Evolutionary conservation across 1,284 basidiomycete genomes (phyloP).

Genomic region (Puccinia coronata): DNA sequence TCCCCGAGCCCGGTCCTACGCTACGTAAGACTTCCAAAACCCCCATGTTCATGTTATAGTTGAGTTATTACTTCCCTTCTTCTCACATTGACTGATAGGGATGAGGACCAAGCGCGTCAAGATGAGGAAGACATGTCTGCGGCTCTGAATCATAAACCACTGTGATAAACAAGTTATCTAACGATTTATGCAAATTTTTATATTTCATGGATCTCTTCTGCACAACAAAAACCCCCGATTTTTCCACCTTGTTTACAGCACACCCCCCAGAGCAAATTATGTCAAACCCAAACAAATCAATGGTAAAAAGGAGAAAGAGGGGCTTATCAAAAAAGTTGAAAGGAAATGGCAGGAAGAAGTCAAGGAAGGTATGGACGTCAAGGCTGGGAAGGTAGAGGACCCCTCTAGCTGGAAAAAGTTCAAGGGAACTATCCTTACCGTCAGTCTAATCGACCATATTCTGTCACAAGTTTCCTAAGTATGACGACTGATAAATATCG

Average conservation of each 20-base stretch:
- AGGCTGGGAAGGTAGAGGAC: slow-evolving; percentile 35
- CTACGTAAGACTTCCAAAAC: slow-evolving; percentile 40
- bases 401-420: slow-evolving; percentile 43
- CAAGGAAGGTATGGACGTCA: slow-evolving; percentile 34
- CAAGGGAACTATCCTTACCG: slow-evolving; percentile 31
- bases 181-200: too few species aligned
- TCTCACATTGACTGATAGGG: too few species aligned
- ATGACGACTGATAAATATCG: not conserved
- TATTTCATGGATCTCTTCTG: too few species aligned
- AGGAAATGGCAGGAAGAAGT: slow-evolving; percentile 42
- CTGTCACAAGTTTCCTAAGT: not conserved
- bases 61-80: slow-evolving; percentile 3
- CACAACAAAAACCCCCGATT: too few species aligned
- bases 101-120: too few species aligned
- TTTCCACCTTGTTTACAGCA: too few species aligned
- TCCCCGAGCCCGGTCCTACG: slow-evolving; percentile 30
- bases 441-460: not conserved
- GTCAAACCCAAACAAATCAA: slow-evolving; percentile 28
- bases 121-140: too few species aligned
- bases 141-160: too few species aligned
- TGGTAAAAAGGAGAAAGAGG: slow-evolving; percentile 40
- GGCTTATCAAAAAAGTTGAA: slow-evolving; percentile 44
- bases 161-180: too few species aligned
- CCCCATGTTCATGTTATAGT: slow-evolving; percentile 41
- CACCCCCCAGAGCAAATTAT: slow-evolving; percentile 40